phyloP scores from a whole-genome alignment of 768 basidiomycete genomes.

The Amanita subjunquillea region DNA sequence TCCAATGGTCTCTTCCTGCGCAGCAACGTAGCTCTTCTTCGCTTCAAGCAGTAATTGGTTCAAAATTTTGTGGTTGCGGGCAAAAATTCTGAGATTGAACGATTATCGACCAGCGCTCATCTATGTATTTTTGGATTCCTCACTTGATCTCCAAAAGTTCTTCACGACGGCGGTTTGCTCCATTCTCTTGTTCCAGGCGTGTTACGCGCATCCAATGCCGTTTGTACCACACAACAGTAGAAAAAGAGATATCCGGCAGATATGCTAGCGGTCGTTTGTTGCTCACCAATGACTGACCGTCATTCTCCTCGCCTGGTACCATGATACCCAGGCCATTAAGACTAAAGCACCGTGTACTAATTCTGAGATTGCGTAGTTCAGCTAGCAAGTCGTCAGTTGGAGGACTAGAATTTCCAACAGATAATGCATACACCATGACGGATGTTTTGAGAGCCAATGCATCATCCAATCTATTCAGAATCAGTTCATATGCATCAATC shows the following conservation, averaged over 20 bases:
- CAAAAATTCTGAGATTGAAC: too few species aligned
- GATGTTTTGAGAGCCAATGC: slow-evolving; percentile 54
- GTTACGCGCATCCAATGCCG: slow-evolving; percentile 30
- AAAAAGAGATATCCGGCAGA: slow-evolving; percentile 28
- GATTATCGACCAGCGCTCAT: too few species aligned
- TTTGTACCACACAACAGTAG: slow-evolving; percentile 40
- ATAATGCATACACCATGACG: slow-evolving; percentile 40
- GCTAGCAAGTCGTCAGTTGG: too few species aligned
- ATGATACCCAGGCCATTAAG: slow-evolving; percentile 16
- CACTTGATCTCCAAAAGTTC: too few species aligned
- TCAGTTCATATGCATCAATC: not conserved
- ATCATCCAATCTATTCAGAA: slow-evolving; percentile 51
- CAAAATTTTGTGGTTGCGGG: slow-evolving; percentile 31
- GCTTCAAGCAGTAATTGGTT: slow-evolving; percentile 44
- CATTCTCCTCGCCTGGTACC: slow-evolving; percentile 27
- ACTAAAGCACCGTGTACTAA: too few species aligned
- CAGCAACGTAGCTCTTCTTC: slow-evolving; percentile 37
- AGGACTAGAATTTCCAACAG: not conserved
- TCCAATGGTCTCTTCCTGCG: slow-evolving; percentile 39
- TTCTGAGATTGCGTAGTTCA: too few species aligned
- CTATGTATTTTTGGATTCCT: too few species aligned
- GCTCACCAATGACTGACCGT: slow-evolving; percentile 13
- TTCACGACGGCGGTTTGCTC: too few species aligned
- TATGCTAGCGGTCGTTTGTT: slow-evolving; percentile 27
- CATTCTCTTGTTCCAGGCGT: slow-evolving; percentile 17